phyloP scores from a whole-genome alignment of 2,329 filamentous ascomycete species.

The Colletotrichum kahawae region DNA sequence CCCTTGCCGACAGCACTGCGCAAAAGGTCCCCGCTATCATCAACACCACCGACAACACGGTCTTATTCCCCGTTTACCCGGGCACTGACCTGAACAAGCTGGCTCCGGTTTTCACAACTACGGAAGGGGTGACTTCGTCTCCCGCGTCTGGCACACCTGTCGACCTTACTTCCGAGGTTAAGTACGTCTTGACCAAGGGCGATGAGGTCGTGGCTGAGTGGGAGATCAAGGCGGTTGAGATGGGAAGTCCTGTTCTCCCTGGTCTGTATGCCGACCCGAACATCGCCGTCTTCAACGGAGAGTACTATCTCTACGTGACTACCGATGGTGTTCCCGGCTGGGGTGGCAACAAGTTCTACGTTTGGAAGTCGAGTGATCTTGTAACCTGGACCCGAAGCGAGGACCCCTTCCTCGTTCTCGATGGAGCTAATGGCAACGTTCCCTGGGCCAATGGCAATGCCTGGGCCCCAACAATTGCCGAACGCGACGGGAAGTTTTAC shows the following conservation, averaged over 20 bases:
- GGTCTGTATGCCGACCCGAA: conserved; percentile 52
- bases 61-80: conserved; percentile 24
- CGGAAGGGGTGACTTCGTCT: conserved; percentile 20
- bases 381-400: conserved; percentile 44
- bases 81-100: conserved; percentile 24
- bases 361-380: conserved; percentile 50
- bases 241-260: conserved; percentile 38
- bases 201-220: conserved; percentile 3
- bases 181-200: conserved; percentile 21
- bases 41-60: conserved; percentile 13
- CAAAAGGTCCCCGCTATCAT: conserved; percentile 24
- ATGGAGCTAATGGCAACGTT: conserved; percentile 55
- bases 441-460: conserved; percentile 71
- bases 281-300: conserved; percentile 45
- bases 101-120: conserved; percentile 24
- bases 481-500: conserved; percentile 66
- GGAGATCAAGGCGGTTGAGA: conserved; percentile 21
- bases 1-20: conserved; percentile 11
- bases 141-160: conserved; percentile 23
- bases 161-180: conserved; percentile 20
- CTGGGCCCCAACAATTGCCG: conserved; percentile 69
- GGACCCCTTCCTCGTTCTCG: conserved; percentile 47
- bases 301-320: conserved; percentile 53
- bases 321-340: conserved; percentile 50
- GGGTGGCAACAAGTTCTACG: conserved; percentile 52